These are phyloP conservation scores for Musa itinerans DNA, from an alignment of 176 grass and related monocot genomes.

Conservation along the genomic window DNA sequence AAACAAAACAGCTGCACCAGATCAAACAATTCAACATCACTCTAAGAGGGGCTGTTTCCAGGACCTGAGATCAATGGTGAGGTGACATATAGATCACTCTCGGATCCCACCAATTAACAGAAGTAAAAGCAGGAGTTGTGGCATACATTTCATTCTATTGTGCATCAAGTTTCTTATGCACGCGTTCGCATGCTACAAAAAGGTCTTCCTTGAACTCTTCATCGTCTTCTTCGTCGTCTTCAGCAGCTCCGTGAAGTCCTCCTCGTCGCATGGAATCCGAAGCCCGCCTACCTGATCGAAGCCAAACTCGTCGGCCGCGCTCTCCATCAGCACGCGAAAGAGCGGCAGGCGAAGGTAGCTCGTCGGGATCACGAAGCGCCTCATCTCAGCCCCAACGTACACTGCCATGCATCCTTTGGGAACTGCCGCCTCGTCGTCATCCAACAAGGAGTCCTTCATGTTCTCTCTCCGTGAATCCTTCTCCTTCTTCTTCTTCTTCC, in stretches of 20 bases:
- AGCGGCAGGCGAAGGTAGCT: slow-evolving; percentile 35
- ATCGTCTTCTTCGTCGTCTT: slow-evolving; percentile 11
- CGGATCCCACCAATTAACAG: too few relatives aligned
- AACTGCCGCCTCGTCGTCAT: background rate
- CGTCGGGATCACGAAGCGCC: slow-evolving; percentile 51
- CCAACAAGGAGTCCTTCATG: slow-evolving; percentile 1
- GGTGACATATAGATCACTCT: too few relatives aligned
- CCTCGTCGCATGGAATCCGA: slow-evolving; percentile 43
- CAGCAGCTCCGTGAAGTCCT: slow-evolving; percentile 39
- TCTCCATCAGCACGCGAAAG: slow-evolving; percentile 53
- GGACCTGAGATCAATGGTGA: too few relatives aligned
- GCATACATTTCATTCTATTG: too few relatives aligned
- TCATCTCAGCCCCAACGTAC: slow-evolving; percentile 41
- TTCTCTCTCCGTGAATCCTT: background rate
- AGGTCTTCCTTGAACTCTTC: background rate
- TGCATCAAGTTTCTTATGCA: too few relatives aligned
- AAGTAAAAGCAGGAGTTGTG: too few relatives aligned
- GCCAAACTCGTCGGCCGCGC: slow-evolving; percentile 59
- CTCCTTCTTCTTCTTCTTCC: background rate
- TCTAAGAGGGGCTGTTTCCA: too few relatives aligned
- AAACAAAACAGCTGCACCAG: too few relatives aligned
- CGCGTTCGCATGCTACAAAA: too few relatives aligned
- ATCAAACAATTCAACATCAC: too few relatives aligned
- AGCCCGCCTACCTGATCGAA: slow-evolving; percentile 48
- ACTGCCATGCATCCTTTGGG: slow-evolving; percentile 62